These are phyloP conservation scores for Camellia granthamiana DNA, from an alignment of 148 eudicot genomes.

Conservation along the genomic window DNA sequence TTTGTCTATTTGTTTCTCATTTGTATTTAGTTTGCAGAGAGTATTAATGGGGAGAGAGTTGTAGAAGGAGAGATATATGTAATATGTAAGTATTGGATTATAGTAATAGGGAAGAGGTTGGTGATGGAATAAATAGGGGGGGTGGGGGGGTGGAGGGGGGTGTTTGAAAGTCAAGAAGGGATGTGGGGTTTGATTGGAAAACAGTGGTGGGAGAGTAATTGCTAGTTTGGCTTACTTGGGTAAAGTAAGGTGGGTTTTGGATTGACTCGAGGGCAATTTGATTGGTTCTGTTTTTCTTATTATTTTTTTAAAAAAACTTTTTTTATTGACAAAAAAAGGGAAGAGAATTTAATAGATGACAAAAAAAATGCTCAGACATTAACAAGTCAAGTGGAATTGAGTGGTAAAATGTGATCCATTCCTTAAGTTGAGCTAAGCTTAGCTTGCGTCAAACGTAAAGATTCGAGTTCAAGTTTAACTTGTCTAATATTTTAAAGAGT, in stretches of 20 bases:
- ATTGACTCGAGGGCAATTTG: constrained; percentile 43
- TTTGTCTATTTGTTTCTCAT: constrained; percentile 37
- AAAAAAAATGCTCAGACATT: too few relatives aligned
- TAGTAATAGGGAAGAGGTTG: constrained; percentile 55
- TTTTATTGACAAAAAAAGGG: neutral
- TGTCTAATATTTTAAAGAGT: too few relatives aligned
- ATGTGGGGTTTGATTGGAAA: constrained; percentile 33
- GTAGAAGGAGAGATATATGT: constrained; percentile 14
- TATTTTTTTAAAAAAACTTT: neutral
- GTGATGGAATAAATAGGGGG: constrained; percentile 66
- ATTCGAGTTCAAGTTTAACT: too few relatives aligned
- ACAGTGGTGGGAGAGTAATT: constrained; percentile 45
- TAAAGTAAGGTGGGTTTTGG: constrained; percentile 30
- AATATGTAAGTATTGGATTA: constrained; percentile 24
- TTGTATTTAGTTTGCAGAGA: constrained; percentile 24
- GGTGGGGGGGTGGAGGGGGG: constrained; percentile 21
- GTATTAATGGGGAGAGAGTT: constrained; percentile 30
- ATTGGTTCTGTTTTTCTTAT: constrained; percentile 5
- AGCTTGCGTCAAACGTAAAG: too few relatives aligned
- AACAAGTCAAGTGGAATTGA: neutral
- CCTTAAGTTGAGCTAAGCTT: too few relatives aligned
- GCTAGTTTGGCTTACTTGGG: constrained; percentile 47
- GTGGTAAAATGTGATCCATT: too few relatives aligned
- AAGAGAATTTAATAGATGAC: neutral
- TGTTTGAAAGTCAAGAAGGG: constrained; percentile 39